These are phyloP conservation scores for Phialophora tarda DNA, from an alignment of 2,329 filamentous ascomycete genomes.

Conservation along the genomic window DNA sequence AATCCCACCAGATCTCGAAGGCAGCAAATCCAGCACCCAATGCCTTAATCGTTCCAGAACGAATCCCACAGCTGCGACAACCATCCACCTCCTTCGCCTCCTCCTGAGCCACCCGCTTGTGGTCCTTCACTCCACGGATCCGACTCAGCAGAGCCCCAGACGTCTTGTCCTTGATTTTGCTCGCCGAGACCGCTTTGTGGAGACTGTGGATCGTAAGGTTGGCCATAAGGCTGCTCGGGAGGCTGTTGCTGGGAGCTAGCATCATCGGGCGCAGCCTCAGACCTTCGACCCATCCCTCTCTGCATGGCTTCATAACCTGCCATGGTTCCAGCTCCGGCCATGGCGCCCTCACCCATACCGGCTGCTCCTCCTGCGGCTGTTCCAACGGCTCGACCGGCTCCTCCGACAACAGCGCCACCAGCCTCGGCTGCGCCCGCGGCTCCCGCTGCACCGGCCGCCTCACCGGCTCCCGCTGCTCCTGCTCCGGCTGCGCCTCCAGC, in stretches of 20 bases:
- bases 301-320: constrained; percentile 69
- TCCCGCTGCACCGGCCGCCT: constrained; percentile 46
- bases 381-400: constrained; percentile 41
- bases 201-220: constrained; percentile 40
- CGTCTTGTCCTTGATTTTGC: constrained; percentile 41
- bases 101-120: constrained; percentile 40
- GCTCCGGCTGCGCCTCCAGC: constrained; percentile 43
- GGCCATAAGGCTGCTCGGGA: constrained; percentile 23
- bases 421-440: constrained; percentile 46
- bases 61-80: constrained; percentile 39
- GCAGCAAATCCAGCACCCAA: background rate
- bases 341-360: constrained; percentile 51
- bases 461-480: constrained; percentile 40
- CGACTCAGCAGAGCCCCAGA: constrained; percentile 44
- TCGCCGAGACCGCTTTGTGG: constrained; percentile 39
- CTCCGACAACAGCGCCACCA: constrained; percentile 43
- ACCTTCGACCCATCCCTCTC: constrained; percentile 51
- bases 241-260: constrained; percentile 19
- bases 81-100: constrained; percentile 42
- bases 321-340: constrained; percentile 62
- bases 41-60: constrained; percentile 27
- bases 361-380: constrained; percentile 33
- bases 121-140: constrained; percentile 42
- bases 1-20: background rate
- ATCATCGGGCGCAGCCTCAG: constrained; percentile 28